Conservation (phyloP, 495 filamentous ascomycete species). For the Cercophora newfieldiana region DNA sequence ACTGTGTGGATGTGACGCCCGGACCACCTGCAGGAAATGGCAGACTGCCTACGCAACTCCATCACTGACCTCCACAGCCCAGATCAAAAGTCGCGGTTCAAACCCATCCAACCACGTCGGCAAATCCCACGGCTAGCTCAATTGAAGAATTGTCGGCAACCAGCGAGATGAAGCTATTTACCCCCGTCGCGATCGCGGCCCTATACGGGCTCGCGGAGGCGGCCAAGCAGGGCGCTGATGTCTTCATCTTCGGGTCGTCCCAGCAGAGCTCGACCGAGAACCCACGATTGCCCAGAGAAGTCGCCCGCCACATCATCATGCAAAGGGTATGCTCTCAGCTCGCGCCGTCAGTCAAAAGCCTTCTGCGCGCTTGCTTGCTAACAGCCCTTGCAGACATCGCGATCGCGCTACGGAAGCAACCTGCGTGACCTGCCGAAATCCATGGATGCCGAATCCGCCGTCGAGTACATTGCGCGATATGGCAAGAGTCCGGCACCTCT, state of each 20-base stretch:
- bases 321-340: constrained; percentile 27
- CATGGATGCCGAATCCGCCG: constrained; percentile 38
- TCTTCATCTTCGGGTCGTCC: constrained; percentile 30
- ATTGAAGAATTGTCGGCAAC: neutral
- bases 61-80: neutral
- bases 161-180: constrained; percentile 33
- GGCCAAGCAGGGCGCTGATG: constrained; percentile 29
- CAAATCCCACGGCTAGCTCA: neutral
- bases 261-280: constrained; percentile 18
- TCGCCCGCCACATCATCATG: constrained; percentile 39
- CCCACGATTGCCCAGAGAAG: constrained; percentile 35
- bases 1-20: neutral
- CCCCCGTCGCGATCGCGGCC: constrained; percentile 28
- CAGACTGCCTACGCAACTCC: constrained; percentile 8
- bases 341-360: neutral
- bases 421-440: constrained; percentile 43
- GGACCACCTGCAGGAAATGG: neutral
- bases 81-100: neutral
- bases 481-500: constrained; percentile 42
- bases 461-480: constrained; percentile 43
- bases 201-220: constrained; percentile 31
- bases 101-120: neutral
- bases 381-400: constrained; percentile 39
- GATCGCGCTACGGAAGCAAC: constrained; percentile 35
- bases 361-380: constrained; percentile 40